Evolutionary conservation across 2,329 filamentous ascomycete species (phyloP), one percentile per base, ranked within the genome.

Genomic region (Ceratocystis cacaofunesta): DNA sequence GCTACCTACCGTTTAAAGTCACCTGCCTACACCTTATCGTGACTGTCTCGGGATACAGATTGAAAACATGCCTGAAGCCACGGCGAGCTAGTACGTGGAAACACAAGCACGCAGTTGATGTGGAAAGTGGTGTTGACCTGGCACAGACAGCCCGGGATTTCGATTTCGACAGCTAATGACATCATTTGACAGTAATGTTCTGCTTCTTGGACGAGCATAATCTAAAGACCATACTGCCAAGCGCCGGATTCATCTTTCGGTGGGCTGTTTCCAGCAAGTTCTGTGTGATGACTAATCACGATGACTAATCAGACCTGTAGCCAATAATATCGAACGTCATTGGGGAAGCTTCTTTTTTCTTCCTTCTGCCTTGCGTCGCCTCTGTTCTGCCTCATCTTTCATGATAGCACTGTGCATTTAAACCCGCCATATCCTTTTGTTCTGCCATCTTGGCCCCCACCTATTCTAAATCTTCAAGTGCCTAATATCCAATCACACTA

Each of bases 301-400:
- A 32, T 48, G 6, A 28, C 60, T 46, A 62, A 44, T 17, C 10
- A n/a, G 15, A 0, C 32, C 1, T 19, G 25, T 58, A n/a, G 30
- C 55, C 55, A 58, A 46, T 62, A 17, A 22, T 62, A 19, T 62
- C 43, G n/a, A 64, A 66, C 64, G 36, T 60, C 48, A 50, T 58
- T 8, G 10, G n/a, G 22, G n/a, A 52, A 17, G 55, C 15, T 30
- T 58, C 17, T 36, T 36, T 28, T 30, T 17, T 58, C 28, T 52
- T 25, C 15, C n/a, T 52, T 25, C 22, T 7, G 48, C 22, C 15
- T 25, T 52, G 48, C 48, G 48, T n/a, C 15, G 48, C 48, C n/a
- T 52, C 48, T 17, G n/a, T 19, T n/a, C 7, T 25, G n/a, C 36
- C 36, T 41, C 36, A 12, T 15, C 10, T 15, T 41, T 41, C 10